These are phyloP conservation scores for Rhynchospora breviuscula DNA, from an alignment of 176 grass and related monocot species.

Conservation along the genomic window DNA sequence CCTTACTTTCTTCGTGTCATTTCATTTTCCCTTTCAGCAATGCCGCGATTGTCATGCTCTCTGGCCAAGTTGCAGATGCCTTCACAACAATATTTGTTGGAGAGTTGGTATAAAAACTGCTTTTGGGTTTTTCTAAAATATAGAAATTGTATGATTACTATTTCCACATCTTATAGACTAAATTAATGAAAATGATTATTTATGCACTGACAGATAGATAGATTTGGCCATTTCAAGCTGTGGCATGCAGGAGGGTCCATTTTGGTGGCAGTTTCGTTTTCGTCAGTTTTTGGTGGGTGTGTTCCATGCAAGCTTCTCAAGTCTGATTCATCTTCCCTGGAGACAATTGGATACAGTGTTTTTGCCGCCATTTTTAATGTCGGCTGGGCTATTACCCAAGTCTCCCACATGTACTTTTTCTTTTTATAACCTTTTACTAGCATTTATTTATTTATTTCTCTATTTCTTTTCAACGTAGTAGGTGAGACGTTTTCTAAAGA, in stretches of 20 bases:
- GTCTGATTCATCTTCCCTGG: slow-evolving; percentile 45
- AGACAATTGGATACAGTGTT: slow-evolving; percentile 91
- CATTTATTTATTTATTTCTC: slow-evolving; percentile 8
- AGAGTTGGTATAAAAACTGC: slow-evolving; percentile 58
- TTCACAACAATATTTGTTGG: slow-evolving; percentile 90
- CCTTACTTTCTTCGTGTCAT: background rate
- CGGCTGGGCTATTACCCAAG: slow-evolving; percentile 97
- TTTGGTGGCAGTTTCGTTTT: slow-evolving; percentile 92
- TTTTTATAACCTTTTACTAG: slow-evolving; percentile 19
- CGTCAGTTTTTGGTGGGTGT: slow-evolving; percentile 89
- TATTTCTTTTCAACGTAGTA: no score
- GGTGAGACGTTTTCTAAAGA: background rate
- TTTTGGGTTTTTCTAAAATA: background rate
- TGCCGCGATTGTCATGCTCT: slow-evolving; percentile 96
- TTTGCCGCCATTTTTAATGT: slow-evolving; percentile 97
- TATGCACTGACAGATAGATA: slow-evolving; percentile 61
- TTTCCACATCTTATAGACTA: background rate
- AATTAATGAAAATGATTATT: background rate
- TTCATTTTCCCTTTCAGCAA: slow-evolving; percentile 42
- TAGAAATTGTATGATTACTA: background rate
- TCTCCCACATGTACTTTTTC: slow-evolving; percentile 76
- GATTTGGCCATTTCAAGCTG: slow-evolving; percentile 91
- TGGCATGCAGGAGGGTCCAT: slow-evolving; percentile 97
- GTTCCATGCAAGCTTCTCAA: slow-evolving; percentile 73
- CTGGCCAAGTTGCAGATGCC: slow-evolving; percentile 92